Evolutionary conservation across 2,329 filamentous ascomycete species (phyloP), one percentile per base, ranked within the genome.

Genomic region (Aspergillus carbonarius): DNA sequence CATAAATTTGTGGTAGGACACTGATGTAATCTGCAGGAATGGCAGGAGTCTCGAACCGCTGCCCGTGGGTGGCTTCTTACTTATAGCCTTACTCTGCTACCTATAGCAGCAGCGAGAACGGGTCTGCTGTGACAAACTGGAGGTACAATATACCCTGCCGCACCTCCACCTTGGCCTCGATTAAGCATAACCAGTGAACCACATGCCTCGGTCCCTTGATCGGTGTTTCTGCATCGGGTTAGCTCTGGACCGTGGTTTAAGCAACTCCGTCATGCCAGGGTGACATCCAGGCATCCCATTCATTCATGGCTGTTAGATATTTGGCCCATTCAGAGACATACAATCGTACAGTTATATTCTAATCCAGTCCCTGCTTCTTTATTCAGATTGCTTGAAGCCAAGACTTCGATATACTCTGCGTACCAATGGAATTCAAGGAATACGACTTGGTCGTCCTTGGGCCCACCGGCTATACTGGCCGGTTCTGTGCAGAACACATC

Each of bases 381-480:
- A 30, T 48, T 18, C n/a, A 20, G 10, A 40, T n/a, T 20, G 8
- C 37, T 10, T 18, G 20, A 5, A 39, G 4, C 15, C 37, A 32
- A 32, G 30, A 10, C 30, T 32, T 27, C 25, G 44, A 32, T n/a
- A 12, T 10, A 6, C 7, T n/a, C 44, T 30, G 1, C n/a, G 27
- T n/a, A 32, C 44, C 25, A 46, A 81, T 81, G 78, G 66, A 77
- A 48, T 68, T 76, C 55, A 67, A 70, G 57, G 79, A 84, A 67
- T 90, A 89, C 69, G 88, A 90, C 66, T 74, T 89, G 50, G 77
- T 90, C 44, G 78, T 91, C 34, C 80, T 89, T 18, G 88, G 88
- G 25, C 87, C 88, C 9, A 88, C 83, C 72, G 93, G 93, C 27
- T 96, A 96, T 76, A 97, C 93, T 0, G 93, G 93, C 39, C 88